phyloP scores from a whole-genome alignment of 2,329 filamentous ascomycete species.

The Gyromitra esculenta region DNA sequence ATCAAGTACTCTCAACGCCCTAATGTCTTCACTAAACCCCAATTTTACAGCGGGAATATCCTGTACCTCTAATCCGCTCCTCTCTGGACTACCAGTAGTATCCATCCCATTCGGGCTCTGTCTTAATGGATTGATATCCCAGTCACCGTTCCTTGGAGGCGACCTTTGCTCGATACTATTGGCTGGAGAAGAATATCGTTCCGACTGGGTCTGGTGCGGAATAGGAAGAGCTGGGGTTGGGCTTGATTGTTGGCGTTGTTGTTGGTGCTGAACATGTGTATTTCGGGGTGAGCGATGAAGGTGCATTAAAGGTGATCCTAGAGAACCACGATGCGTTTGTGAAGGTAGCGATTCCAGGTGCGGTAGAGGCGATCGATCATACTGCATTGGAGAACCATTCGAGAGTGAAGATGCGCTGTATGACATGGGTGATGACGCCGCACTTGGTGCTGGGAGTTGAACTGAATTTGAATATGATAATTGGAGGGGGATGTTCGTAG shows the following conservation, averaged over 20 bases:
- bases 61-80: conserved; percentile 60
- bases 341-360: conserved; percentile 59
- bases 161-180: conserved; percentile 64
- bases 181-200: conserved; percentile 59
- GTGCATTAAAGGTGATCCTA: conserved; percentile 54
- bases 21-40: conserved; percentile 71
- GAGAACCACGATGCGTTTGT: conserved; percentile 56
- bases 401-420: conserved; percentile 63
- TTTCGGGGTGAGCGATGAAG: conserved; percentile 55
- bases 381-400: conserved; percentile 60
- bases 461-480: conserved; percentile 57
- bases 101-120: conserved; percentile 62
- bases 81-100: conserved; percentile 54
- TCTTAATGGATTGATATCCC: conserved; percentile 63
- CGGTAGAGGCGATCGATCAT: conserved; percentile 59
- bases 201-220: conserved; percentile 59
- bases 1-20: conserved; percentile 74
- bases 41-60: conserved; percentile 69
- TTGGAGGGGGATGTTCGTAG: conserved; percentile 58
- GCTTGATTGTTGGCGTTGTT: conserved; percentile 49
- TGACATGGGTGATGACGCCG: conserved; percentile 62
- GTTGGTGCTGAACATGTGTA: conserved; percentile 55
- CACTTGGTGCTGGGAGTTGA: conserved; percentile 60
- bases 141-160: conserved; percentile 64
- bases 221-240: conserved; percentile 59